Base-by-base conservation (phyloP, 805 yeast genomes). In the Cyberlindnera galapagoensis region DNA sequence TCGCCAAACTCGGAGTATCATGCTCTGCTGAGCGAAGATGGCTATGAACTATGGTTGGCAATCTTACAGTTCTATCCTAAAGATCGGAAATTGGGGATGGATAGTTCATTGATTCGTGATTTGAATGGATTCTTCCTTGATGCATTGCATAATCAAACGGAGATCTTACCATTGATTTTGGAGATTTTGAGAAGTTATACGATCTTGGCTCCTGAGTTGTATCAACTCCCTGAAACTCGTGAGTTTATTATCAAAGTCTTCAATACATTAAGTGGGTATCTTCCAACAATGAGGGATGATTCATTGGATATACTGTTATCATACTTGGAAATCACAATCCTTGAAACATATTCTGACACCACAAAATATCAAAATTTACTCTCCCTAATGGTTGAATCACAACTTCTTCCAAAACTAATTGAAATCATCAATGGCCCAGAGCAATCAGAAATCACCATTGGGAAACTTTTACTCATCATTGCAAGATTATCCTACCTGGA, bases 21-120 rank as follows among this genome's bases (percentile, higher is more conserved):
- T 38, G 59, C 71, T 3, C 61, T 83, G 33, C 54, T 88, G 8
- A 68, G 80, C 13, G 97, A 88, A 51, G 97, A 88, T 58, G 95
- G 94, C 0, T 76, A 73, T 49, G 94, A 85, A 35, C 62, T 88
- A 25, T 86, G 95, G 95, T 62, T 71, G n/a, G 65, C 79, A 1
- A 53, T 82, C 3, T 52, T 86, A 31, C 82, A 74, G 40, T 75
- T 76, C 39, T 70, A 71, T 33, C 83, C 90, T 1, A 24, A 44
- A 4, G 23, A 35, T 10, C 42, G 39, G 17, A 3, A 28, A 2
- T 12, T 46, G 11, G 36, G 37, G 5, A 24, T 35, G n/a, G 32
- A 39, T 5, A 43, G 41, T 18, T 37, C 49, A 7, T 30, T 50
- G 24, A 34, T 49, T 9, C 33, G 32, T 11, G 44, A 47, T 24